A percentile compares a stretch with the other conserved stretches of the same genome.
Conservation (phyloP, 495 filamentous ascomycete species). For the Penicillium crystallinum region DNA sequence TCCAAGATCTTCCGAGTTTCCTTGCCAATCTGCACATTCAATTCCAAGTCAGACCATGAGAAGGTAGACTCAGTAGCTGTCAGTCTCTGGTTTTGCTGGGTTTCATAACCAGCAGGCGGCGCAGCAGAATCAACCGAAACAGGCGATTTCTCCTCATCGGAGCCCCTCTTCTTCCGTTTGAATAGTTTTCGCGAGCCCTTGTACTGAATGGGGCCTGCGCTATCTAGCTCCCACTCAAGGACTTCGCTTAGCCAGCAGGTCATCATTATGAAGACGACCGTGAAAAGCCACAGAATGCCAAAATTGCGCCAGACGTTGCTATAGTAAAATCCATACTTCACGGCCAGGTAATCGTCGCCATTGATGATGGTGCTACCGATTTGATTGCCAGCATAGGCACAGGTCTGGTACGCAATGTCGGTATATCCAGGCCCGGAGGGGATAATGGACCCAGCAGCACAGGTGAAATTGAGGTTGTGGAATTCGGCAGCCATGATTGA, state of each 20-base stretch:
- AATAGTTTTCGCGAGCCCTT: slow-evolving; percentile 41
- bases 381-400: slow-evolving; percentile 48
- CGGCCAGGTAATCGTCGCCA: slow-evolving; percentile 48
- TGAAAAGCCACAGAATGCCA: slow-evolving; percentile 60
- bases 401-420: slow-evolving; percentile 50
- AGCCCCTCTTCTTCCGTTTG: slow-evolving; percentile 43
- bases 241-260: slow-evolving; percentile 57
- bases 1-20: slow-evolving; percentile 64
- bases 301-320: slow-evolving; percentile 61
- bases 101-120: slow-evolving; percentile 10
- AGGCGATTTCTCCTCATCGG: slow-evolving; percentile 45
- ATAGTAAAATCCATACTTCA: slow-evolving; percentile 50
- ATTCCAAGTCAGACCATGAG: slow-evolving; percentile 49
- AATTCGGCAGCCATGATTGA: slow-evolving; percentile 55
- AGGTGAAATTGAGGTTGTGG: slow-evolving; percentile 37
- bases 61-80: slow-evolving; percentile 46
- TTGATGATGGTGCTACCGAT: slow-evolving; percentile 45
- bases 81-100: slow-evolving; percentile 27
- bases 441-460: slow-evolving; percentile 48
- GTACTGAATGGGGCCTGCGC: slow-evolving; percentile 56
- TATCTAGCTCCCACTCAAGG: slow-evolving; percentile 53
- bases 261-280: slow-evolving; percentile 46
- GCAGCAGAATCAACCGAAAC: slow-evolving; percentile 16
- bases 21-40: slow-evolving; percentile 61
- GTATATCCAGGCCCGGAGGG: slow-evolving; percentile 54